phyloP scores from a whole-genome alignment of 371 early-diverging fungal species.

The Syncephalastrum monosporum region DNA sequence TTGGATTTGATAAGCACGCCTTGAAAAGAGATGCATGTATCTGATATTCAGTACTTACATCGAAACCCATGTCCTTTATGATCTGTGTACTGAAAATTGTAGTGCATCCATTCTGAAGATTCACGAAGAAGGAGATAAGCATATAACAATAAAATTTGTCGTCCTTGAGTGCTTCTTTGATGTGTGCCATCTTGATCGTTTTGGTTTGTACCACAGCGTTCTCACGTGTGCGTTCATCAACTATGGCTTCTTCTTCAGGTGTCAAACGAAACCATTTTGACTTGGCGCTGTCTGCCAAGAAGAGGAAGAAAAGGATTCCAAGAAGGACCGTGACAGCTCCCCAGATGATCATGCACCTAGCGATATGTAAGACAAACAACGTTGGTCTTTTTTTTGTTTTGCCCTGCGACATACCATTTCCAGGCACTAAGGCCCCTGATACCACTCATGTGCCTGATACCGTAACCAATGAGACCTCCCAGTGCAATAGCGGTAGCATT shows the following conservation, averaged over 20 bases:
- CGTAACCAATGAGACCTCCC: conserved; percentile 32
- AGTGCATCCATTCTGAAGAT: conserved; percentile 35
- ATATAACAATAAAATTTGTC: conserved; percentile 30
- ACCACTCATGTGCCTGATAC: conserved; percentile 25
- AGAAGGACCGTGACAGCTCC: conserved; percentile 28
- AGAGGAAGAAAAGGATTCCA: conserved; percentile 34
- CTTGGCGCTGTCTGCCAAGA: conserved; percentile 38
- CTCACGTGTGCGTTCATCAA: conserved; percentile 34
- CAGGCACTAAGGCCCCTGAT: conserved; percentile 14
- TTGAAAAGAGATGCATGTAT: too few species aligned
- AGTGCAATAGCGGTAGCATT: conserved; percentile 21
- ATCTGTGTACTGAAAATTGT: conserved; percentile 30
- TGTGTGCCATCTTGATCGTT: conserved; percentile 28
- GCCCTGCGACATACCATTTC: conserved; percentile 15
- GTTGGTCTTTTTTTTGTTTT: not conserved
- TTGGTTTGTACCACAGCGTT: conserved; percentile 31
- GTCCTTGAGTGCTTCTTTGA: conserved; percentile 36
- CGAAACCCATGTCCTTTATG: conserved; percentile 30
- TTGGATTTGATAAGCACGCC: not conserved
- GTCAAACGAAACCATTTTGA: conserved; percentile 27
- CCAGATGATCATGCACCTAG: conserved; percentile 41
- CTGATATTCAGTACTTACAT: conserved; percentile 14
- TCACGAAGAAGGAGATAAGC: conserved; percentile 15
- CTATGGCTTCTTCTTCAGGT: conserved; percentile 32
- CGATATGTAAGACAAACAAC: not conserved